Evolutionary conservation across 176 grass and related monocot genomes (phyloP).

Genomic region (Aechmea fasciata): DNA sequence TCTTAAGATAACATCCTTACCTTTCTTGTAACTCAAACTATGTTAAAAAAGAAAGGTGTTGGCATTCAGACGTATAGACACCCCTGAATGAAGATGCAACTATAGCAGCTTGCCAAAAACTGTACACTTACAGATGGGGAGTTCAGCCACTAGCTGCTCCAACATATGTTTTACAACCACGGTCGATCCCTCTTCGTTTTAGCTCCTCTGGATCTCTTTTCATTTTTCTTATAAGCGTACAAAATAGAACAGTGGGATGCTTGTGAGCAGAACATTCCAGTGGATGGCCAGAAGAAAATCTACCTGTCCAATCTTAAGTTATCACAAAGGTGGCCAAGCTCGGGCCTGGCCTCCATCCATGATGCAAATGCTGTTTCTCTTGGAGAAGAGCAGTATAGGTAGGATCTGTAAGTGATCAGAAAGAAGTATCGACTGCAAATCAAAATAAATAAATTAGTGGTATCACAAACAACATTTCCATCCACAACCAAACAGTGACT

Average conservation of each 20-base stretch:
- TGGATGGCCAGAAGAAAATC: background rate
- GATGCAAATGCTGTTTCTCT: slow-evolving; percentile 49
- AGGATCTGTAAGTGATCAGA: slow-evolving; percentile 84
- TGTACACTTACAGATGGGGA: background rate
- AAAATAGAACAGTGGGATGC: background rate
- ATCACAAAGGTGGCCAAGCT: slow-evolving; percentile 92
- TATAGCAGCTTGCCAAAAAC: background rate
- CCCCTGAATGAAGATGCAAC: background rate
- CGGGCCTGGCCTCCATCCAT: slow-evolving; percentile 90
- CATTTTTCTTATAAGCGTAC: background rate
- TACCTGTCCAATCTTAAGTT: slow-evolving; percentile 85
- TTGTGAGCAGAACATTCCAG: background rate
- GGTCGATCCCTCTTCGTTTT: background rate
- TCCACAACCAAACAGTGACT: too few relatives aligned
- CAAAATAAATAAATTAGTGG: slow-evolving; percentile 5
- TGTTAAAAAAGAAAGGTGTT: too few relatives aligned
- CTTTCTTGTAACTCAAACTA: too few relatives aligned
- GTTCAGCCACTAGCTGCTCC: background rate
- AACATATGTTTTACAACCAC: background rate
- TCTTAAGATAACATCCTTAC: too few relatives aligned
- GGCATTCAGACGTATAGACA: background rate
- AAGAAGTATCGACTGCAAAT: slow-evolving; percentile 88
- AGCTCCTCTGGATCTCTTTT: background rate
- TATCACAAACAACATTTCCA: background rate
- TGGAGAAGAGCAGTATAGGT: slow-evolving; percentile 55